These are phyloP conservation scores for Combretum micranthum DNA, from an alignment of 345 rosid genomes.

Conservation along the genomic window DNA sequence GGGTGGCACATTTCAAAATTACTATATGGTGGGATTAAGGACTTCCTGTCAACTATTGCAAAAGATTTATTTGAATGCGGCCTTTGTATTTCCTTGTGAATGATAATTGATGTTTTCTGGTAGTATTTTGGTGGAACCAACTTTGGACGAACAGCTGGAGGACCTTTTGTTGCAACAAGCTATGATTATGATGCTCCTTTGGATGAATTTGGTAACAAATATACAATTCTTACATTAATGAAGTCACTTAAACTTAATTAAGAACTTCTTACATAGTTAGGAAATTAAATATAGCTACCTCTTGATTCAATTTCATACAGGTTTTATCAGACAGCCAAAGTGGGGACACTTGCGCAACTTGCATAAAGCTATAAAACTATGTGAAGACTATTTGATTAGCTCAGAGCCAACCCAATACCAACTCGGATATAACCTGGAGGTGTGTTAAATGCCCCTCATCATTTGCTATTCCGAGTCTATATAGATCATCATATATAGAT, in stretches of 20 bases:
- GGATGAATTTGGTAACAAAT: conserved; percentile 50
- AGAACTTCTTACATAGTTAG: background rate
- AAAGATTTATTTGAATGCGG: background rate
- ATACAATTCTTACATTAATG: background rate
- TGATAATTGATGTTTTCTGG: too few relatives aligned
- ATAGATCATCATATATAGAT: too few relatives aligned
- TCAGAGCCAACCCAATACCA: conserved; percentile 33
- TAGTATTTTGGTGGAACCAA: conserved; percentile 73
- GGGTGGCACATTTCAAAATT: conserved; percentile 66
- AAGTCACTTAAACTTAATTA: background rate
- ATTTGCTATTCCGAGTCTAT: too few relatives aligned
- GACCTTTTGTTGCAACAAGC: conserved; percentile 60
- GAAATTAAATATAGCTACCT: too few relatives aligned
- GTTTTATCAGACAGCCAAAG: conserved; percentile 58
- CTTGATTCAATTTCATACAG: conserved; percentile 26
- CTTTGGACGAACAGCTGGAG: conserved; percentile 64
- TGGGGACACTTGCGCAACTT: conserved; percentile 59
- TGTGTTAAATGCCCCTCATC: too few relatives aligned
- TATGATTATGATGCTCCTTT: conserved; percentile 67
- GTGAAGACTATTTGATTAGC: conserved; percentile 46
- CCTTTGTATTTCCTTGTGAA: background rate
- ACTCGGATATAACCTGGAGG: conserved; percentile 49
- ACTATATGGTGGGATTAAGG: conserved; percentile 45
- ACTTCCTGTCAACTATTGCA: too few relatives aligned
- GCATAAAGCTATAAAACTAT: conserved; percentile 48